These are phyloP conservation scores for Tulasnella sp. DNA, from an alignment of 768 basidiomycete genomes.

Conservation along the genomic window DNA sequence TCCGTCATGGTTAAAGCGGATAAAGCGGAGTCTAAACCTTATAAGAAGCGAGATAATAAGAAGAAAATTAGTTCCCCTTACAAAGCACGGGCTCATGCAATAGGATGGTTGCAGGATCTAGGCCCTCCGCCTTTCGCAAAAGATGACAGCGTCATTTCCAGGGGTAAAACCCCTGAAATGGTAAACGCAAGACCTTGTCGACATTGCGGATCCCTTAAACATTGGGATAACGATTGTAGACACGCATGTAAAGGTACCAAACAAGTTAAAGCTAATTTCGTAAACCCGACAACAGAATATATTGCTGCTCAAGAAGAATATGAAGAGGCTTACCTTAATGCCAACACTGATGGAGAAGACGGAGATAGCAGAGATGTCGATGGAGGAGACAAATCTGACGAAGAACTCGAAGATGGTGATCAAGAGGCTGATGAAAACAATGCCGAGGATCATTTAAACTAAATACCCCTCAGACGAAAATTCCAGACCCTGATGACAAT, in stretches of 20 bases:
- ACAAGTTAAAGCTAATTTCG: conserved; percentile 20
- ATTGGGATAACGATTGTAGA: conserved; percentile 29
- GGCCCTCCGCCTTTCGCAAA: conserved; percentile 21
- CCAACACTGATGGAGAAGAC: neutral
- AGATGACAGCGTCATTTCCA: conserved; percentile 21
- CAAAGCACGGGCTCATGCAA: too few relatives aligned
- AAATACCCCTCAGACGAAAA: too few relatives aligned
- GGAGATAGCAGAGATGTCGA: neutral
- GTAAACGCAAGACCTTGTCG: conserved; percentile 26
- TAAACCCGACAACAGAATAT: conserved; percentile 9
- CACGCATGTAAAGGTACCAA: conserved; percentile 20
- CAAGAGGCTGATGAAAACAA: too few relatives aligned
- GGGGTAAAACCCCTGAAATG: conserved; percentile 17
- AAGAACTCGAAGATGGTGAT: neutral
- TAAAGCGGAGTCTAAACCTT: conserved; percentile 15
- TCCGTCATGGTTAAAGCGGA: too few relatives aligned
- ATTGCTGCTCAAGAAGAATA: conserved; percentile 24
- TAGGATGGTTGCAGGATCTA: conserved; percentile 6
- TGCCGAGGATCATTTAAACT: too few relatives aligned
- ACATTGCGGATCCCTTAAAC: conserved; percentile 27
- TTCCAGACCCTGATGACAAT: too few relatives aligned
- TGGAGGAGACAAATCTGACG: neutral
- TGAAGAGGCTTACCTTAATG: conserved; percentile 23
- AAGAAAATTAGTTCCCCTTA: too few relatives aligned
- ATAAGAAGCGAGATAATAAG: too few relatives aligned